A percentile compares a stretch with the other conserved stretches of the same genome.
Evolutionary conservation across 257 asterid genomes (phyloP).

Genomic region (Coffea canephora): DNA sequence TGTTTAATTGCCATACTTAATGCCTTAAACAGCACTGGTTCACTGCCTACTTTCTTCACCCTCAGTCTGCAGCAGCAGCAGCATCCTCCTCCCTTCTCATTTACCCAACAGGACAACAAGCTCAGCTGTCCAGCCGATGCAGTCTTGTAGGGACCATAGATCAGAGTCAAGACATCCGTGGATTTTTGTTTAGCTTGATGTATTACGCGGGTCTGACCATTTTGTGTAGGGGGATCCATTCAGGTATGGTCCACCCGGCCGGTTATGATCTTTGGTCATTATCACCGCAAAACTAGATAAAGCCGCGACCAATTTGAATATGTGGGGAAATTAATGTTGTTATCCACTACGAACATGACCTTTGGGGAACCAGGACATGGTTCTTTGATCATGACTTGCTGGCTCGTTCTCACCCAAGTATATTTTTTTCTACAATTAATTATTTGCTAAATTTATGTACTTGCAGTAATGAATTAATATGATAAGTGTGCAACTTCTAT

Average conservation of each 20-base stretch:
- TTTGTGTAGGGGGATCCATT: not conserved
- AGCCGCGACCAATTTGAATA: not conserved
- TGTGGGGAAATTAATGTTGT: not conserved
- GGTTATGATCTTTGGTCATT: not conserved
- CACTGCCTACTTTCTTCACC: too few relatives aligned
- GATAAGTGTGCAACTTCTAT: too few relatives aligned
- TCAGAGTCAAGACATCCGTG: not conserved
- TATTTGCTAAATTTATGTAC: too few relatives aligned
- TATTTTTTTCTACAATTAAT: not conserved
- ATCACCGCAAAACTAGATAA: constrained; percentile 14
- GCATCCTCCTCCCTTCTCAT: not conserved
- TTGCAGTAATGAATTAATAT: too few relatives aligned
- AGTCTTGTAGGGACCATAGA: not conserved
- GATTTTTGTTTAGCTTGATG: not conserved
- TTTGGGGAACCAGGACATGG: not conserved
- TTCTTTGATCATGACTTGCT: not conserved
- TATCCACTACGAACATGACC: too few relatives aligned
- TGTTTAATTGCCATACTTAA: too few relatives aligned
- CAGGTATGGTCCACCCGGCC: not conserved
- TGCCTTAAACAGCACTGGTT: too few relatives aligned
- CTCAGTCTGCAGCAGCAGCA: not conserved
- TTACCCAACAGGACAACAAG: not conserved
- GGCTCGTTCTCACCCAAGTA: not conserved
- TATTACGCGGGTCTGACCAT: not conserved
- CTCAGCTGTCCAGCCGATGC: not conserved